Percentiles rank a stretch among this genome's conserved stretches.
phyloP scores from a whole-genome alignment of 805 yeast species.

The Candida sakaeoensis region DNA sequence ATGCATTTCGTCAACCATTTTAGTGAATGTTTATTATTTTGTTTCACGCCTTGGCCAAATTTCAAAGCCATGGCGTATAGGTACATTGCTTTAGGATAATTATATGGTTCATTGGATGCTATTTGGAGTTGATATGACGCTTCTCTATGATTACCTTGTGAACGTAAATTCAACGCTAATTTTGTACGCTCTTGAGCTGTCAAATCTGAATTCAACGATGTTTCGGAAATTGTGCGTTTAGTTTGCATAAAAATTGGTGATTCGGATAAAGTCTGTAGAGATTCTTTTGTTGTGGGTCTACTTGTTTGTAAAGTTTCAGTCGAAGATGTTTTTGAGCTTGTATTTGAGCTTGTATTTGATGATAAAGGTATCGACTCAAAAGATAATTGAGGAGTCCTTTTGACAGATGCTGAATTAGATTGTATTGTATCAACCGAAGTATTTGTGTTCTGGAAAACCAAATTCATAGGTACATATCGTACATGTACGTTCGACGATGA shows the following conservation, averaged over 20 bases:
- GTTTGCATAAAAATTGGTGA: background rate
- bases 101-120: slow-evolving; percentile 60
- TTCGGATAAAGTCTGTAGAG: background rate
- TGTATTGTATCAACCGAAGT: slow-evolving; percentile 23
- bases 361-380: slow-evolving; percentile 6
- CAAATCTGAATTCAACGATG: slow-evolving; percentile 7
- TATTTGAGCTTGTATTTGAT: background rate
- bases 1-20: slow-evolving; percentile 56
- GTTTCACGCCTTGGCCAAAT: slow-evolving; percentile 64
- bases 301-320: background rate
- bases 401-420: slow-evolving; percentile 18
- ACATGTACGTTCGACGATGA: slow-evolving; percentile 8
- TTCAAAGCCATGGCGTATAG: slow-evolving; percentile 65
- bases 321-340: background rate
- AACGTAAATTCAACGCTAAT: slow-evolving; percentile 48
- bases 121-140: slow-evolving; percentile 65
- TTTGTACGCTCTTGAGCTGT: slow-evolving; percentile 26
- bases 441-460: slow-evolving; percentile 20
- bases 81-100: slow-evolving; percentile 57
- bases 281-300: slow-evolving; percentile 2
- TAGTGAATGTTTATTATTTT: slow-evolving; percentile 51
- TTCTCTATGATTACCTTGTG: slow-evolving; percentile 59
- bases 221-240: slow-evolving; percentile 7
- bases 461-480: slow-evolving; percentile 17
- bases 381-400: slow-evolving; percentile 1